A percentile compares a stretch with the other conserved stretches of the same genome.
These are phyloP conservation scores for Dioscorea cayenensis DNA, from an alignment of 116 monocot species.

Conservation along the genomic window DNA sequence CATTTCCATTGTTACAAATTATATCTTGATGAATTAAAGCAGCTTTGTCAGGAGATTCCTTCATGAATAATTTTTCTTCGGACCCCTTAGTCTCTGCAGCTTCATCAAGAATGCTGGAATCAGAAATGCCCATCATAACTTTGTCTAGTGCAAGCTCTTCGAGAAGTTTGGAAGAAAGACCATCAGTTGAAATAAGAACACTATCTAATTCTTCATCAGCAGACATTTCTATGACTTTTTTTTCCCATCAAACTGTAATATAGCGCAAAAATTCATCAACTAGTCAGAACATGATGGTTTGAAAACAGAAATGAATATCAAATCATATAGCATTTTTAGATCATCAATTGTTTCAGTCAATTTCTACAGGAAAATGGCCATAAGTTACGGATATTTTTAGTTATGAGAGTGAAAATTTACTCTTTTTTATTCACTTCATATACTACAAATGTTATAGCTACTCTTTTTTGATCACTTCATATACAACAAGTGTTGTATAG, in stretches of 20 bases:
- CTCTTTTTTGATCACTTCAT: too few species aligned
- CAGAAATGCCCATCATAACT: conserved; percentile 6
- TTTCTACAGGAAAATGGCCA: too few species aligned
- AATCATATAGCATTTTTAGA: too few species aligned
- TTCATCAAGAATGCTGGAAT: conserved; percentile 11
- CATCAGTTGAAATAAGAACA: conserved; percentile 5
- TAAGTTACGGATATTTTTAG: too few species aligned
- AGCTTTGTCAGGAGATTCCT: background rate
- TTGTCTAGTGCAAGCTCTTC: conserved; percentile 15
- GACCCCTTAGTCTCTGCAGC: conserved; percentile 6
- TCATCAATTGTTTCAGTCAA: too few species aligned
- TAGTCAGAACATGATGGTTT: too few species aligned
- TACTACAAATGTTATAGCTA: too few species aligned
- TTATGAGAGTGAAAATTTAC: too few species aligned
- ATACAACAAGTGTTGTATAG: too few species aligned
- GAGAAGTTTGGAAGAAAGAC: conserved; percentile 2
- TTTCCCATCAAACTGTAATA: conserved; percentile 28
- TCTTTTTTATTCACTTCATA: too few species aligned
- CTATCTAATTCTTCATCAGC: conserved; percentile 21
- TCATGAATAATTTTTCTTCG: background rate
- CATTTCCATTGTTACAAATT: conserved; percentile 5
- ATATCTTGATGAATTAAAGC: background rate
- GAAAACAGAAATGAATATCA: too few species aligned
- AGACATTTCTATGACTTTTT: conserved; percentile 18
- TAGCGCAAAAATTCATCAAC: background rate